Percentiles rank a stretch among this genome's conserved stretches.
Evolutionary conservation across 441 rosid species (phyloP).

Genomic region (Arabidopsis hybrid): DNA sequence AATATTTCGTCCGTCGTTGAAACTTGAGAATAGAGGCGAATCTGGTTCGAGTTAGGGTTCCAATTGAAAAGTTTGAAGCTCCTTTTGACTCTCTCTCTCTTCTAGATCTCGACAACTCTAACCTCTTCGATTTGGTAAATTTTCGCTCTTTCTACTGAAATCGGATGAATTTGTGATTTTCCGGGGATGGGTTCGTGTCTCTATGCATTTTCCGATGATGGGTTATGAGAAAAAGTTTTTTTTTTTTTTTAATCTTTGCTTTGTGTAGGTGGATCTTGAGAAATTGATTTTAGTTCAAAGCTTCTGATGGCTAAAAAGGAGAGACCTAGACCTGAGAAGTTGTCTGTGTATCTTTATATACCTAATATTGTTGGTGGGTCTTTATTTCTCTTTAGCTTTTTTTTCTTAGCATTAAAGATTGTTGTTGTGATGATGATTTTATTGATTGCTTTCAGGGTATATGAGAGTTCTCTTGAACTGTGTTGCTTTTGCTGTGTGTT

Average conservation of each 20-base stretch:
- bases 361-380: conserved; percentile 88
- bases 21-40: conserved; percentile 31
- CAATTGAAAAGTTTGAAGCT: neutral
- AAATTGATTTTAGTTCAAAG: conserved; percentile 17
- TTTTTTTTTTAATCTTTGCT: neutral
- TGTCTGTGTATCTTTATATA: conserved; percentile 84
- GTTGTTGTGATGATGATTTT: conserved; percentile 32
- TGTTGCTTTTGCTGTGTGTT: conserved; percentile 86
- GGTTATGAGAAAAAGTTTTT: conserved; percentile 21
- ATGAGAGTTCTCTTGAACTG: conserved; percentile 83
- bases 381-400: conserved; percentile 5
- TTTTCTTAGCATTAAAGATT: neutral
- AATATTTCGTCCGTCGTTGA: conserved; percentile 8
- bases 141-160: conserved; percentile 13
- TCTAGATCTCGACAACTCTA: conserved; percentile 19
- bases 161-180: conserved; percentile 13
- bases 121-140: conserved; percentile 14
- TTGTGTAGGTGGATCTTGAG: conserved; percentile 40
- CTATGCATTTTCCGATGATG: conserved; percentile 18
- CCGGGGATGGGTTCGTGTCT: conserved; percentile 23
- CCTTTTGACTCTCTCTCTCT: conserved; percentile 21
- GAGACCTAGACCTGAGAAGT: conserved; percentile 59
- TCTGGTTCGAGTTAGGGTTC: conserved; percentile 39
- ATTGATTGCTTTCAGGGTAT: conserved; percentile 63
- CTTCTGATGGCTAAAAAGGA: conserved; percentile 70